Base-by-base conservation (phyloP, 129 eudicot species). In the Tagetes erecta region DNA sequence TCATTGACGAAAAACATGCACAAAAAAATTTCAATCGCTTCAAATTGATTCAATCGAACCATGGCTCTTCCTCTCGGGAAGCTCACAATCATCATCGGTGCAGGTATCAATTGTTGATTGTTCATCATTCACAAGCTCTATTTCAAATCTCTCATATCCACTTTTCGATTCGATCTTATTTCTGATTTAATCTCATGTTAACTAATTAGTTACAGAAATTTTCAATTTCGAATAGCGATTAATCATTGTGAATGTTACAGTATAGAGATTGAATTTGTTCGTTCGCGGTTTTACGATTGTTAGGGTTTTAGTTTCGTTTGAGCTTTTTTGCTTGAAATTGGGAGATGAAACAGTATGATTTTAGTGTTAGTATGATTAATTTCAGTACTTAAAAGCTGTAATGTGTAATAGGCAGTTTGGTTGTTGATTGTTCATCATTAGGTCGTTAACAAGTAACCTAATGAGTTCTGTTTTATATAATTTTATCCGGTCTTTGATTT, bases 21-120 rank as follows among this genome's bases (percentile, higher is more conserved):
- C 6, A 1, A 49, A n/a, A 6, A 6, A 64, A 64, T n/a, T 64
- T 0, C 35, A 64, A 38, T 13, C 69, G 35, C 8, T 30, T 30
- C 7, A 50, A 11, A 62, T 63, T 59, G 64, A n/a, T 78, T 60
- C 36, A 59, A 47, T 53, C 68, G 76, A 65, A 65, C 73, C 13
- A 91, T 91, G 97, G 87, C 96, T 20, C 92, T 91, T 66, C 76
- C 96, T 72, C 77, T 89, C 8, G 96, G 87, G 77, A 89, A 87
- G 87, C 87, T 92, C 57, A 78, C 84, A 7, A 59, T 89, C 76
- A 67, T 92, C 72, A 82, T 89, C 62, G 98, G 98, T 49, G 98
- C 98, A 80, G 98, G 96, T 89, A 10, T 57, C 10, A 20, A 20
- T 57, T 46, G 35, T 44, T 60, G 51, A 12, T 39, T 34, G 34